Conservation (phyloP, 371 early-diverging fungal species). For the Coemansia sp. region DNA sequence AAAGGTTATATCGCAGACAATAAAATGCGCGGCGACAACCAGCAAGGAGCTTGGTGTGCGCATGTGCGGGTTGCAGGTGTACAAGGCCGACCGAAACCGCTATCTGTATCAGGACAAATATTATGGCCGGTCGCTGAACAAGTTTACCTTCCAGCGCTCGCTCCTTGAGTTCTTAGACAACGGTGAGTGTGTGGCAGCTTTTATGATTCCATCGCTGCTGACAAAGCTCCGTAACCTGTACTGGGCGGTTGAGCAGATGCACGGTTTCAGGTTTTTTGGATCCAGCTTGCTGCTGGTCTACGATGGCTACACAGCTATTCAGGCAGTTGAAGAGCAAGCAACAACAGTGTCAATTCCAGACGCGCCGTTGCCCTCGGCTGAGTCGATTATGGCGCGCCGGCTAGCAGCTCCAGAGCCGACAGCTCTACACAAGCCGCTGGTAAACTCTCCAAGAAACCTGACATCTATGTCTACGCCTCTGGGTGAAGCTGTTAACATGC, state of each 20-base stretch:
- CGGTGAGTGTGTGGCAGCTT: constrained; percentile 64
- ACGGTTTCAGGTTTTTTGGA: constrained; percentile 85
- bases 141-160: constrained; percentile 68
- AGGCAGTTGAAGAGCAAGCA: constrained; percentile 5
- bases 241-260: constrained; percentile 65
- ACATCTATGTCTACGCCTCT: background rate
- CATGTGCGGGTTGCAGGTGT: constrained; percentile 97
- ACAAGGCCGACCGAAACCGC: constrained; percentile 63
- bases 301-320: constrained; percentile 59
- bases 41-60: constrained; percentile 87
- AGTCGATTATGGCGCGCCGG: constrained; percentile 9
- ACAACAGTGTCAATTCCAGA: constrained; percentile 9
- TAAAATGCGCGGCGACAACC: constrained; percentile 87
- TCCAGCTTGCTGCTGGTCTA: constrained; percentile 82
- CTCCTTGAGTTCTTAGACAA: constrained; percentile 77
- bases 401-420: constrained; percentile 16
- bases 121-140: constrained; percentile 80
- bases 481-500: background rate
- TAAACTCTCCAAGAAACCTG: background rate
- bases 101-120: constrained; percentile 89
- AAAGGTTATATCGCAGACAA: constrained; percentile 81
- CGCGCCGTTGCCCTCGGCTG: background rate
- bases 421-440: constrained; percentile 1
- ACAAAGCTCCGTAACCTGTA: constrained; percentile 67
- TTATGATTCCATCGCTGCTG: constrained; percentile 74